Percentiles rank a stretch among this genome's conserved stretches.
phyloP scores from a whole-genome alignment of 2,329 filamentous ascomycete genomes.

The Xylariaceae sp. region DNA sequence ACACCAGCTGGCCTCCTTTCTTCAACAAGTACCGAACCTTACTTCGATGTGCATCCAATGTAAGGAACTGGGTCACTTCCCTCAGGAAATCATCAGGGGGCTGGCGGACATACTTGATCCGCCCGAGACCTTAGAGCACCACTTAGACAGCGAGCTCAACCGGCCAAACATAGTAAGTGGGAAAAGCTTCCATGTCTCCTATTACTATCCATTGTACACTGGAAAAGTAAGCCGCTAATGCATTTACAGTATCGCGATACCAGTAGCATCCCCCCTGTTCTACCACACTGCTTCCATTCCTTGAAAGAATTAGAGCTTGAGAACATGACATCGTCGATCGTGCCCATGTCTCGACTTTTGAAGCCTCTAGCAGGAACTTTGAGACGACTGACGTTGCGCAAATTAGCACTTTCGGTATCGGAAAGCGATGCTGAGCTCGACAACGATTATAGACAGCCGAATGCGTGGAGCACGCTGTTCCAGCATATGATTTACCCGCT shows the following conservation, averaged over 20 bases:
- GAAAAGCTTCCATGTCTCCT: background rate
- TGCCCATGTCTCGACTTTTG: constrained; percentile 13
- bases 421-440: constrained; percentile 19
- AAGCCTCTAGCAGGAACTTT: constrained; percentile 14
- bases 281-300: constrained; percentile 9
- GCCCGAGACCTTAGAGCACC: background rate
- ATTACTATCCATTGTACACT: background rate
- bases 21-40: constrained; percentile 21
- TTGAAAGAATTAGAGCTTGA: constrained; percentile 17
- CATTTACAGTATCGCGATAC: background rate
- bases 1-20: constrained; percentile 20
- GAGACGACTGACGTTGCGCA: constrained; percentile 12
- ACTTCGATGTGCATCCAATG: constrained; percentile 16
- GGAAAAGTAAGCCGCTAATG: background rate
- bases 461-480: constrained; percentile 22
- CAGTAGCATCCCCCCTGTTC: background rate
- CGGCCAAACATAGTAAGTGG: background rate
- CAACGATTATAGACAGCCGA: constrained; percentile 16
- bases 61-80: constrained; percentile 15
- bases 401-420: constrained; percentile 14
- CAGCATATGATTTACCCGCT: constrained; percentile 11
- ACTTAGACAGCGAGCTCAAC: background rate
- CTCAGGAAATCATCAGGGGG: constrained; percentile 20
- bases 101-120: constrained; percentile 13
- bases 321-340: constrained; percentile 18